Evolutionary conservation across 345 rosid species (phyloP), one percentile per base, ranked within the genome.

Genomic region (Hibiscus mutabilis): DNA sequence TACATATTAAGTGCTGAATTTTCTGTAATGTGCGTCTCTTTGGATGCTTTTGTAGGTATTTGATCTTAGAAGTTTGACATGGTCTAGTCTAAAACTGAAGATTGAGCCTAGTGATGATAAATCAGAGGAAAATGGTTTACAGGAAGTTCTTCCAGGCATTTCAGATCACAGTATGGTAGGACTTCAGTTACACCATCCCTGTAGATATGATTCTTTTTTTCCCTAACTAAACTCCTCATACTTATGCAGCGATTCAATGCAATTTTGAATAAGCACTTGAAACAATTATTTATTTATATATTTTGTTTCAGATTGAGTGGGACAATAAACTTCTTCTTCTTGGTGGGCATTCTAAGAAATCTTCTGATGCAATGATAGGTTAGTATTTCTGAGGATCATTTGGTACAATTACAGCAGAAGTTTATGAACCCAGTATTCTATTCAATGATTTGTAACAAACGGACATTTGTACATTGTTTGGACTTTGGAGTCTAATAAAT

Each of bases 131-230:
- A 75, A 42, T 77, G 84, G 71, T 72, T 74, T 76, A 31, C 78
- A 58, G 66, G 96, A 86, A 79, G 81, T 81, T 85, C 77, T 89
- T 75, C 92, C 89, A 67, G 86, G 94, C 73, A 81, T 73, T 24
- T 88, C 98, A n/a, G 96, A 91, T 75, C 99, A 95, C 76, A 80
- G 85, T 35, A 83, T 89, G 91, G 99, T 95, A 79, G 76, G 79
- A 72, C 22, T 24, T 79, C 51, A 22, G 42, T 24, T 66, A 24
- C 65, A 25, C 60, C 58, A 44, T 49, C 47, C 65, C 42, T 0
- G 46, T 61, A 11, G 18, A 49, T 37, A 9, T 19, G 25, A 19
- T 27, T 49, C 27, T 64, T 58, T 72, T 37, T 68, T 21, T 55
- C 44, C 63, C 44, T 57, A 11, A 18, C 46, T 40, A 25, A 35